Conservation (phyloP, 108 stramenopile species). For the Nitzschia palea region DNA sequence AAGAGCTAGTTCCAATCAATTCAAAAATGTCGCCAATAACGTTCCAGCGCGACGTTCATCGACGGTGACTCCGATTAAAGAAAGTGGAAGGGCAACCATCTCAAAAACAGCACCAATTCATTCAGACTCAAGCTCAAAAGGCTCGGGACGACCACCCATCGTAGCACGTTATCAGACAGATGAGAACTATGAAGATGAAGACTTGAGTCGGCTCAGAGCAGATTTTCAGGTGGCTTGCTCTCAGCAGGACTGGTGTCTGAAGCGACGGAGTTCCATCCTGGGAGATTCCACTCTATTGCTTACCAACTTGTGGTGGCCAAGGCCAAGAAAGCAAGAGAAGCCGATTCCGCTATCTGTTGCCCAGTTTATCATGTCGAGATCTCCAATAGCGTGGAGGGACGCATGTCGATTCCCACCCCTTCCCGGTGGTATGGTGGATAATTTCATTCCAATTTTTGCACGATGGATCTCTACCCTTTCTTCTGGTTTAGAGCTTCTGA, state of each 20-base stretch:
- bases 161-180: not conserved
- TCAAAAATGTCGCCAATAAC: constrained; percentile 24
- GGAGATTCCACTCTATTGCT: constrained; percentile 9
- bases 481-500: constrained; percentile 24
- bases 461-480: constrained; percentile 23
- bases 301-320: constrained; percentile 35
- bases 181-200: constrained; percentile 17
- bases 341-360: constrained; percentile 17
- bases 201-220: not conserved
- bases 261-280: constrained; percentile 13
- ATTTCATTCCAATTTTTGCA: constrained; percentile 29
- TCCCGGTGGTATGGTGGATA: constrained; percentile 8
- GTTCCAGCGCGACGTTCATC: not conserved
- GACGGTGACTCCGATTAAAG: not conserved
- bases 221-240: constrained; percentile 11
- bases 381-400: constrained; percentile 30
- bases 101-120: not conserved
- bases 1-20: constrained; percentile 50
- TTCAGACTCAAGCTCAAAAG: constrained; percentile 1
- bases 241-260: not conserved
- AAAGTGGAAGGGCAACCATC: not conserved
- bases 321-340: constrained; percentile 14
- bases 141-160: not conserved
- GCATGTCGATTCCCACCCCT: constrained; percentile 21
- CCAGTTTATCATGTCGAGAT: constrained; percentile 12